phyloP scores from a whole-genome alignment of 371 early-diverging fungal genomes.

The Circinella minor region DNA sequence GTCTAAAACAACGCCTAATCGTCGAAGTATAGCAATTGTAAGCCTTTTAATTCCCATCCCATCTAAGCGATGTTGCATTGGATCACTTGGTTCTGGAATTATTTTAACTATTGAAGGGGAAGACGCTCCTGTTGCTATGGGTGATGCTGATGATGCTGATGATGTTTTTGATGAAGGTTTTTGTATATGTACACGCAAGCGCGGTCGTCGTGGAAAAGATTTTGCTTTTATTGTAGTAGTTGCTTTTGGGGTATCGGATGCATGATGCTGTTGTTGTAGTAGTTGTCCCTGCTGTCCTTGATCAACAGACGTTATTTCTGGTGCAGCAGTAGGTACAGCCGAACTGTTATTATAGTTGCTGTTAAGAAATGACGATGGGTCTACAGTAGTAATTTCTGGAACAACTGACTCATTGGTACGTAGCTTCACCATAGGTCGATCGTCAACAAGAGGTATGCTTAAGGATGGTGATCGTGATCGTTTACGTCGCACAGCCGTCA shows the following conservation, averaged over 20 bases:
- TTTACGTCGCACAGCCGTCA: slow-evolving; percentile 8
- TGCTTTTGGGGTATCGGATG: slow-evolving; percentile 1
- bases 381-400: not conserved
- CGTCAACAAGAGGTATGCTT: slow-evolving; percentile 1
- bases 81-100: slow-evolving; percentile 18
- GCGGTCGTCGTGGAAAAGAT: slow-evolving; percentile 2
- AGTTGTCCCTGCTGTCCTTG: too few species aligned
- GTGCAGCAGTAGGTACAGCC: not conserved
- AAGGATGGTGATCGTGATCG: slow-evolving; percentile 24
- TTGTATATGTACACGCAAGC: slow-evolving; percentile 25
- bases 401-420: not conserved
- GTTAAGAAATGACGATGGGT: slow-evolving; percentile 3
- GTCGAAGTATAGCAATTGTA: slow-evolving; percentile 38
- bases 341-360: not conserved
- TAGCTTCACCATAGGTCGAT: not conserved
- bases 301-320: not conserved
- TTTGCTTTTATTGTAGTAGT: too few species aligned
- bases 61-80: slow-evolving; percentile 47
- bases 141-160: not conserved
- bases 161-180: slow-evolving; percentile 11
- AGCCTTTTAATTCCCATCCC: slow-evolving; percentile 32
- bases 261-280: not conserved
- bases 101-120: not conserved
- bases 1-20: slow-evolving; percentile 34
- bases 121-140: not conserved